Evolutionary conservation across 2,329 filamentous ascomycete genomes (phyloP), one percentile per base, ranked within the genome.

Genomic region (Macrophomina tecta): DNA sequence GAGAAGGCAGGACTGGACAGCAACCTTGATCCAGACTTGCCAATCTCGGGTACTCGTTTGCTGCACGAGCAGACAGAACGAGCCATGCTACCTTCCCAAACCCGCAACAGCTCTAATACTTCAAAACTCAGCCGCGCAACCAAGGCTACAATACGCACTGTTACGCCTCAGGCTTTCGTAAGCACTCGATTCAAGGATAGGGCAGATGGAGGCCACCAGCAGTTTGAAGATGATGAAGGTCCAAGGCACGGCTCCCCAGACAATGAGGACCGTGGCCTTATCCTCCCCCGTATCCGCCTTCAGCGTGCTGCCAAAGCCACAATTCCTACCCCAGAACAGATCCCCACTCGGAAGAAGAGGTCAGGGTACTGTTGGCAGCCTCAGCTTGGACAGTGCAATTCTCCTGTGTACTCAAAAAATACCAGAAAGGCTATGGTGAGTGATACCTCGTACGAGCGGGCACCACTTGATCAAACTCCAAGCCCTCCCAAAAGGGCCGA

Each of bases 331-430:
- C 63, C 75, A 5, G 77, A 79, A 32, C 79, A 79, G 45, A 76
- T 82, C 4, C 74, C 77, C n/a, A 70, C 72, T 23, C 75, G 81
- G 9, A 70, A 80, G 34, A 72, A 79, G 42, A 78, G 69, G 55
- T 76, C 78, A 1, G 76, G 79, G 52, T 76, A 76, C 40, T 74
- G 81, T 28, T 83, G 82, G 82, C 79, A 80, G 65, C 70, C 71
- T 1, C 74, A 79, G 18, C 71, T 83, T 4, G 76, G 81, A 11
- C 76, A 78, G 53, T 69, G 69, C 16, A 66, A 72, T 4, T 73
- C 73, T 3, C 72, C 75, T 2, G 70, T 72, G 11, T 72, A 74
- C 40, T 72, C 74, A 9, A 61, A 36, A 7, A 55, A 55, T 38
- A 16, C 28, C 30, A 45, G 45, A n/a, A n/a, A 7, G 23, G 42